Percentiles rank a stretch among this genome's conserved stretches.
Conservation (phyloP, 2,329 filamentous ascomycete species). For the Apiospora sp. region DNA sequence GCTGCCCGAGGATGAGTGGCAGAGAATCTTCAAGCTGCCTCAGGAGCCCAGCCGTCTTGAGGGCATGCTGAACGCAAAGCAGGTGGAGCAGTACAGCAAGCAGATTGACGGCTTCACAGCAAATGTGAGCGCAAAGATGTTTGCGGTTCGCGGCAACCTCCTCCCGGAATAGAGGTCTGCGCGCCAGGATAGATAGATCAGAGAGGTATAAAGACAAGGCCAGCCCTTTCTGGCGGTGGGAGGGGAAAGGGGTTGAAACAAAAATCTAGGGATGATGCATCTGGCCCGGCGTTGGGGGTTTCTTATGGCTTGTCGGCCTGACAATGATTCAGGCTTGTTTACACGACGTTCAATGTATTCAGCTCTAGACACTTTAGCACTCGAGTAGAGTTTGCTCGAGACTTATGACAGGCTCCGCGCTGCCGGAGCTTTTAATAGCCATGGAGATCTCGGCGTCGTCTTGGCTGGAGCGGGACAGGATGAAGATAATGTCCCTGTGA, state of each 20-base stretch:
- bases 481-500: neutral
- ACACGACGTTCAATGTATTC: constrained; percentile 25
- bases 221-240: constrained; percentile 29
- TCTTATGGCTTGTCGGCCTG: constrained; percentile 27
- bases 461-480: neutral
- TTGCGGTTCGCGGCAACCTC: constrained; percentile 82
- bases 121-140: constrained; percentile 95
- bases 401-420: constrained; percentile 17
- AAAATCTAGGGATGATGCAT: constrained; percentile 37
- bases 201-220: constrained; percentile 26
- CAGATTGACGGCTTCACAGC: constrained; percentile 97
- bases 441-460: constrained; percentile 10
- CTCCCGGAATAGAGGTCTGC: constrained; percentile 58
- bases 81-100: constrained; percentile 97
- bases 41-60: constrained; percentile 93
- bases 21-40: constrained; percentile 96
- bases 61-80: constrained; percentile 91
- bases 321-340: constrained; percentile 21
- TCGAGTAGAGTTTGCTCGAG: constrained; percentile 15
- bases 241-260: constrained; percentile 22
- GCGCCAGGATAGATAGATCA: neutral
- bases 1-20: constrained; percentile 97
- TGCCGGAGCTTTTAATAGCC: constrained; percentile 19
- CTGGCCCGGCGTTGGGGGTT: constrained; percentile 45
- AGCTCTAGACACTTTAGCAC: constrained; percentile 19